Evolutionary conservation across 2,329 filamentous ascomycete species (phyloP).

Genomic region (Sarocladium oryzae): DNA sequence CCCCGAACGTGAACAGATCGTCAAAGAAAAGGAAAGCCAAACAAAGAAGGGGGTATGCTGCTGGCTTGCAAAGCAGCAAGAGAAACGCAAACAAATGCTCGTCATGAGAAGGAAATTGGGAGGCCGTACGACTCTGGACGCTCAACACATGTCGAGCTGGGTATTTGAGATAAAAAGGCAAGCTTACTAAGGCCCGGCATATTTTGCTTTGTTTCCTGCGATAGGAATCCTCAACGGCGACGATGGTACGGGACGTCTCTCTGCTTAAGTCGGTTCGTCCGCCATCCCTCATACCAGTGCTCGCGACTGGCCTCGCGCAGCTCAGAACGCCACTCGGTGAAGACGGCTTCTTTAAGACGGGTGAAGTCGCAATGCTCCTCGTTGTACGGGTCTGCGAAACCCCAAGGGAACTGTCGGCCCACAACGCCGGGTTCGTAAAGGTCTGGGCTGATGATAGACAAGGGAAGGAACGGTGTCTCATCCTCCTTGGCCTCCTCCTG

Average conservation of each 20-base stretch:
- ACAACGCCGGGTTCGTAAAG: constrained; percentile 74
- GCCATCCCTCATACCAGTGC: constrained; percentile 94
- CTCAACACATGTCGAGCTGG: background rate
- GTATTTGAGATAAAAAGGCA: background rate
- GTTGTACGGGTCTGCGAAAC: constrained; percentile 91
- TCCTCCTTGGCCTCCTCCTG: constrained; percentile 41
- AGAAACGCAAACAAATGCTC: constrained; percentile 17
- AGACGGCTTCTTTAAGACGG: constrained; percentile 84
- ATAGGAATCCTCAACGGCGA: constrained; percentile 18
- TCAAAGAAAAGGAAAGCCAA: constrained; percentile 1
- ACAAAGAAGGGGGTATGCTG: constrained; percentile 27
- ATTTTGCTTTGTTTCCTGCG: background rate
- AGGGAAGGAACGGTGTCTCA: constrained; percentile 67
- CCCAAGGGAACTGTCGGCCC: constrained; percentile 92
- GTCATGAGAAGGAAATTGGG: constrained; percentile 11
- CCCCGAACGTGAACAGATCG: background rate
- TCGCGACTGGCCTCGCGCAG: constrained; percentile 85
- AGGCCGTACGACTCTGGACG: background rate
- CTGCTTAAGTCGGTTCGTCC: constrained; percentile 62
- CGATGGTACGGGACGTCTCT: constrained; percentile 35
- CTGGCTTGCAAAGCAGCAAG: constrained; percentile 19
- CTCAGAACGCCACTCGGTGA: constrained; percentile 87
- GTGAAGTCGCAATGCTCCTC: constrained; percentile 89
- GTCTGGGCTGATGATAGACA: constrained; percentile 92
- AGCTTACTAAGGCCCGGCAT: background rate